phyloP scores from a whole-genome alignment of 2,329 filamentous ascomycete species.

The Raffaelea deltoideospora region DNA sequence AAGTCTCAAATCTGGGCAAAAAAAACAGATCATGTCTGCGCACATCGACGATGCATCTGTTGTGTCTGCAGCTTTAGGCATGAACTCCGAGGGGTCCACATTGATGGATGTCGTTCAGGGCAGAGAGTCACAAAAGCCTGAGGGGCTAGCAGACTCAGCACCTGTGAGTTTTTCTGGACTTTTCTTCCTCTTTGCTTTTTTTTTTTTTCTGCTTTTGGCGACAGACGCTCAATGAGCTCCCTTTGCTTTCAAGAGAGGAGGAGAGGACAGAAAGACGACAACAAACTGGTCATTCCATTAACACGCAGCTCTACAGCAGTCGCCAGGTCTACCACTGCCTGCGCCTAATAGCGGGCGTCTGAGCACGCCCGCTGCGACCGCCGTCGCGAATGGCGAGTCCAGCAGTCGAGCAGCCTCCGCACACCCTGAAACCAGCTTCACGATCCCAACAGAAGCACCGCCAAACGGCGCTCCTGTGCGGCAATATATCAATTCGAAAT shows the following conservation, averaged over 20 bases:
- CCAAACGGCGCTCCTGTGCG: constrained; percentile 54
- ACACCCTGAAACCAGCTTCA: constrained; percentile 33
- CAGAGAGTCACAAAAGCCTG: not conserved
- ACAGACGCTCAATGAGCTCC: not conserved
- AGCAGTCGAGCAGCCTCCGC: constrained; percentile 41
- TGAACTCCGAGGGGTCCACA: not conserved
- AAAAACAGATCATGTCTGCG: no score
- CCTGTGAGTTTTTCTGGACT: no score
- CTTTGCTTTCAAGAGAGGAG: no score
- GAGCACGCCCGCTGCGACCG: no score
- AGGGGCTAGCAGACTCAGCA: not conserved
- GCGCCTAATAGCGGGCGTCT: no score
- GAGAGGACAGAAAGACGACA: no score
- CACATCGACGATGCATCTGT: no score
- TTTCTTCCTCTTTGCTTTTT: no score
- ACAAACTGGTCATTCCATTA: not conserved
- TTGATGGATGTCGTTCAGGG: not conserved
- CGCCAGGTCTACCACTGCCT: not conserved
- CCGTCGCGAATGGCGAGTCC: constrained; percentile 11
- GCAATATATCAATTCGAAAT: constrained; percentile 55
- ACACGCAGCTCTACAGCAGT: not conserved
- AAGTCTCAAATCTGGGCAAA: no score
- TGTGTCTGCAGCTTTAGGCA: no score
- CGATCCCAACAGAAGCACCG: constrained; percentile 44
- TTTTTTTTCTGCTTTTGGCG: not conserved